These are phyloP conservation scores for Saprolegnia diclina DNA, from an alignment of 352 stramenopile genomes.

Conservation along the genomic window DNA sequence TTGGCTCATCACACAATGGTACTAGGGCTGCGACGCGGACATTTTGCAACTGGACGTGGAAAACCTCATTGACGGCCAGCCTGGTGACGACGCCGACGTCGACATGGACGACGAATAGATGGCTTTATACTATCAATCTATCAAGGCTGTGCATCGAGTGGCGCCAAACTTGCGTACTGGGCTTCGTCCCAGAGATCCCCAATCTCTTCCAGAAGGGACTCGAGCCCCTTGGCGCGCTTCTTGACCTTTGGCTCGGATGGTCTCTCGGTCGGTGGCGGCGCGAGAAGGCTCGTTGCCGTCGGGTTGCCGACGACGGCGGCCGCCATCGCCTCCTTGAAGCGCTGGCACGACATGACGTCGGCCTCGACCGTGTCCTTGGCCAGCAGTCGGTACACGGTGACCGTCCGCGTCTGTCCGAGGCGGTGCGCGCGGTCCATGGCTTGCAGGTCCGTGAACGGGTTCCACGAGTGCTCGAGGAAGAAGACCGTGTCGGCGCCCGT, in stretches of 20 bases:
- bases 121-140: not conserved
- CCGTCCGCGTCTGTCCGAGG: slow-evolving; percentile 60
- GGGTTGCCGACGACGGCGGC: slow-evolving; percentile 45
- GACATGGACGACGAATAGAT: not conserved
- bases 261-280: not conserved
- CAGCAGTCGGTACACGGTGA: slow-evolving; percentile 76
- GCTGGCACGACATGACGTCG: slow-evolving; percentile 72
- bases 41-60: slow-evolving; percentile 98
- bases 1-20: no score
- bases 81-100: not conserved
- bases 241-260: not conserved
- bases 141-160: not conserved
- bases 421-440: slow-evolving; percentile 84
- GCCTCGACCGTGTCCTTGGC: slow-evolving; percentile 69
- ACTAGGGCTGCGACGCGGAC: slow-evolving; percentile 87
- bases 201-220: slow-evolving; percentile 53
- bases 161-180: slow-evolving; percentile 62
- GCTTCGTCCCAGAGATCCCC: slow-evolving; percentile 77
- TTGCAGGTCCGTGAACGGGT: slow-evolving; percentile 94
- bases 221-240: slow-evolving; percentile 23
- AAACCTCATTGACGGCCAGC: slow-evolving; percentile 63
- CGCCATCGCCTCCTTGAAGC: slow-evolving; percentile 71
- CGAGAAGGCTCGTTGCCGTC: not conserved
- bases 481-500: slow-evolving; percentile 96
- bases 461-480: slow-evolving; percentile 98